A percentile compares a stretch with the other conserved stretches of the same genome.
These are phyloP conservation scores for Ceratocystis ficicola DNA, from an alignment of 2,329 filamentous ascomycete genomes.

Conservation along the genomic window DNA sequence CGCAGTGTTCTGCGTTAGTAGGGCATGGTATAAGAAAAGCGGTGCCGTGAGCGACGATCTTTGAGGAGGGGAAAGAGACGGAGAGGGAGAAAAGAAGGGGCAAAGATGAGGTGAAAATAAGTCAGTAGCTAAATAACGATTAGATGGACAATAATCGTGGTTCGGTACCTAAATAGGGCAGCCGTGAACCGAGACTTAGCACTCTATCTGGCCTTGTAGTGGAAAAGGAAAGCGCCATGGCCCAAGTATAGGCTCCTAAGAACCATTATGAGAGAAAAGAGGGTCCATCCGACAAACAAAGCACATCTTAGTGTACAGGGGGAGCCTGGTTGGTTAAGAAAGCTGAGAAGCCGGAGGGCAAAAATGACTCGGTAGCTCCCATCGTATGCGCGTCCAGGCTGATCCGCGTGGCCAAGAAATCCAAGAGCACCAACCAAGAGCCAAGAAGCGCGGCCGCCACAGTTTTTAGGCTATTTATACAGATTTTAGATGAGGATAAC, in stretches of 20 bases:
- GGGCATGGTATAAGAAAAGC: not conserved
- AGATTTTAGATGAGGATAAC: not conserved
- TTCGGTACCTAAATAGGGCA: slow-evolving; percentile 7
- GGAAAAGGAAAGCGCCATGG: not conserved
- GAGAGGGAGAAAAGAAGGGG: not conserved
- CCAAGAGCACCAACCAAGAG: not conserved
- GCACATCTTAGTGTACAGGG: not conserved
- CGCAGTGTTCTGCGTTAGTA: not conserved
- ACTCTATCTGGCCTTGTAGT: not conserved
- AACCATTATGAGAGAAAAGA: slow-evolving; percentile 2
- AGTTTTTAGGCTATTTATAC: slow-evolving; percentile 6
- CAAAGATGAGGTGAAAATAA: too few species aligned
- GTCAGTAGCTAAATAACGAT: not conserved
- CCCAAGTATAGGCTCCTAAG: slow-evolving; percentile 8
- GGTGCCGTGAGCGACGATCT: not conserved
- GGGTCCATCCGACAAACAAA: slow-evolving; percentile 2
- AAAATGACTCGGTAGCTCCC: not conserved
- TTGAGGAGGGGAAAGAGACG: not conserved
- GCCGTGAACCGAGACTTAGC: not conserved
- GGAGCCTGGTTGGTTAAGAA: not conserved
- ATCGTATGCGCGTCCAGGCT: not conserved
- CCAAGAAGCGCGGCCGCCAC: not conserved
- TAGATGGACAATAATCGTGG: not conserved
- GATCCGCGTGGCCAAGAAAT: slow-evolving; percentile 6
- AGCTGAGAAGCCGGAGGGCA: not conserved